Evolutionary conservation across 805 yeast species (phyloP).

Genomic region (Candida morakotiae): DNA sequence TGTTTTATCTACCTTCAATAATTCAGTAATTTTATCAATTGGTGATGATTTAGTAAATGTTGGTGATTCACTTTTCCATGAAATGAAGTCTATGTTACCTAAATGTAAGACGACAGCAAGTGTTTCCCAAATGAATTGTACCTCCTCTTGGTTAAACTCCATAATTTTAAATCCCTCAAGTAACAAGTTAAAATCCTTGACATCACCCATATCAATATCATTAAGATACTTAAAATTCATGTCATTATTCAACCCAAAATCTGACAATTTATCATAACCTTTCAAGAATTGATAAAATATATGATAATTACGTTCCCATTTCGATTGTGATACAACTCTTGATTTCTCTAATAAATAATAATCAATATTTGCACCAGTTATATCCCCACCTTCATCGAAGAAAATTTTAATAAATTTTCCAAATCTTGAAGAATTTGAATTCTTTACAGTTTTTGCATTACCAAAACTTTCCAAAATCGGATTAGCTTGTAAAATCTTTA

Average conservation of each 20-base stretch:
- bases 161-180: constrained; percentile 66
- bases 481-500: constrained; percentile 85
- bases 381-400: constrained; percentile 57
- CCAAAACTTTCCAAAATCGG: constrained; percentile 97
- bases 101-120: constrained; percentile 77
- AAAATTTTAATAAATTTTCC: constrained; percentile 93
- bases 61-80: constrained; percentile 75
- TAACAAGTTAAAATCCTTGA: constrained; percentile 59
- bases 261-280: constrained; percentile 54
- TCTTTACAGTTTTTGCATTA: constrained; percentile 91
- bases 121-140: constrained; percentile 54
- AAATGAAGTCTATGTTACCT: constrained; percentile 76
- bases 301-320: constrained; percentile 86
- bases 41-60: constrained; percentile 48
- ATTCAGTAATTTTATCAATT: constrained; percentile 47
- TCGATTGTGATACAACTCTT: constrained; percentile 75
- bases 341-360: constrained; percentile 94
- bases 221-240: constrained; percentile 51
- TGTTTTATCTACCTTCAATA: constrained; percentile 59
- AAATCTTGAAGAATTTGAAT: constrained; percentile 92
- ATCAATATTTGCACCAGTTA: constrained; percentile 87
- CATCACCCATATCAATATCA: constrained; percentile 65
- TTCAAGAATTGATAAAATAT: constrained; percentile 81
- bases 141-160: constrained; percentile 59
- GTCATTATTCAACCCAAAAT: constrained; percentile 41